A percentile compares a stretch with the other conserved stretches of the same genome.
phyloP scores from a whole-genome alignment of 352 stramenopile species.

The Pythium sukuiense region DNA sequence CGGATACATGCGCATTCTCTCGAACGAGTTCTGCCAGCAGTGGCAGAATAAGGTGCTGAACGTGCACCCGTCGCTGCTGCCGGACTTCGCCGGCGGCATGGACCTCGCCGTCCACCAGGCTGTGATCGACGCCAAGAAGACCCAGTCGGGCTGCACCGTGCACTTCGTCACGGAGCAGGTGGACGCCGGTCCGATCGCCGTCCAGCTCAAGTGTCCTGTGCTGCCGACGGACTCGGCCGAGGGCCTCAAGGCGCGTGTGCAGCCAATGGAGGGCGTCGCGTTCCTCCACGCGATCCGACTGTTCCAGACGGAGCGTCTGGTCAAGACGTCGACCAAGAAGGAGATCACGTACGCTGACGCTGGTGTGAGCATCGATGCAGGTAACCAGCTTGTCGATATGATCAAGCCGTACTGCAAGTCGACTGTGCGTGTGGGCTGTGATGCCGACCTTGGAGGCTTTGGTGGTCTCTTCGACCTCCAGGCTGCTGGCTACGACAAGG shows the following conservation, averaged over 20 bases:
- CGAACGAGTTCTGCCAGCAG: constrained; percentile 92
- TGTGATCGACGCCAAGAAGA: constrained; percentile 96
- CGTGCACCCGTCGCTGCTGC: constrained; percentile 98
- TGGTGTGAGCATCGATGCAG: constrained; percentile 98
- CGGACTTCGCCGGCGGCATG: constrained; percentile 99
- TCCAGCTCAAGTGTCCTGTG: constrained; percentile 95
- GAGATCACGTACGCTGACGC: constrained; percentile 97
- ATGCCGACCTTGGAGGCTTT: constrained; percentile 97
- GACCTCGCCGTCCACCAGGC: constrained; percentile 98
- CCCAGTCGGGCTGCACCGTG: constrained; percentile 97
- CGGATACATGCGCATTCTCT: constrained; percentile 99
- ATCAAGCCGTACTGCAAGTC: constrained; percentile 99
- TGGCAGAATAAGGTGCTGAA: constrained; percentile 98
- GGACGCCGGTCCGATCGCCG: constrained; percentile 97
- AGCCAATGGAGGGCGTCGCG: constrained; percentile 95
- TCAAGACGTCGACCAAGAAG: constrained; percentile 62
- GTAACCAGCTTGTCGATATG: constrained; percentile 94
- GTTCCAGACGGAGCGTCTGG: constrained; percentile 65
- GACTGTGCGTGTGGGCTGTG: constrained; percentile 93
- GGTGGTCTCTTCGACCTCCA: constrained; percentile 98
- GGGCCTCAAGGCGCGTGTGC: constrained; percentile 96
- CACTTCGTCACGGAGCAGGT: constrained; percentile 98
- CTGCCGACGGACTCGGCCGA: constrained; percentile 91
- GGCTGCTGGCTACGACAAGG: constrained; percentile 94
- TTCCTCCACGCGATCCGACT: constrained; percentile 88